Evolutionary conservation across 805 yeast species (phyloP).

Genomic region (Wickerhamomyces ciferrii): DNA sequence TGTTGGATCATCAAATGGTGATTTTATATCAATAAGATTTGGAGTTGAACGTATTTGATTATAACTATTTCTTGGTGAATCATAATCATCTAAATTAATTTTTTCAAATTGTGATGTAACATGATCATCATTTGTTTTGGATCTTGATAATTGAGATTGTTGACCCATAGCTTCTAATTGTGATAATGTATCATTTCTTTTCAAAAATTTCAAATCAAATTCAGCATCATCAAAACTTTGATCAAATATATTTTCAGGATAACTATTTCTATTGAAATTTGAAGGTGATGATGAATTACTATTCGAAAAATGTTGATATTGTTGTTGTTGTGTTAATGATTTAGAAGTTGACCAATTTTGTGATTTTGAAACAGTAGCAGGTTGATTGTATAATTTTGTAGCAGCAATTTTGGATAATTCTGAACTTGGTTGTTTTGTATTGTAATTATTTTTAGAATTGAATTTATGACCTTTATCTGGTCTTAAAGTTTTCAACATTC

Average conservation of each 20-base stretch:
- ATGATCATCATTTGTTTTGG: slow-evolving; percentile 1
- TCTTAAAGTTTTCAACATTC: slow-evolving; percentile 30
- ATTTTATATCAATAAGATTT: background rate
- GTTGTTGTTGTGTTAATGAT: slow-evolving; percentile 4
- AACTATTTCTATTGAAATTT: slow-evolving; percentile 4
- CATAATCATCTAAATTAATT: background rate
- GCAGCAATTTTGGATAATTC: slow-evolving; percentile 24
- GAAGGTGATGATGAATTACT: background rate
- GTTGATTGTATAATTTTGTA: slow-evolving; percentile 5
- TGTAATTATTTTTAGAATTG: slow-evolving; percentile 6
- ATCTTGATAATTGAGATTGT: slow-evolving; percentile 14
- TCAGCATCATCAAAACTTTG: slow-evolving; percentile 18
- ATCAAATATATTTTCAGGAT: slow-evolving; percentile 16
- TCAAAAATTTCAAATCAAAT: slow-evolving; percentile 12
- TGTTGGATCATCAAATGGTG: background rate
- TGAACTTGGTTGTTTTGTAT: slow-evolving; percentile 9
- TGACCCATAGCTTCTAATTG: slow-evolving; percentile 21
- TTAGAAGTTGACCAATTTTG: slow-evolving; percentile 20
- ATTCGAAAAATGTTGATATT: too few relatives aligned
- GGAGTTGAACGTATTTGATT: background rate
- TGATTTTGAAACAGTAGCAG: background rate
- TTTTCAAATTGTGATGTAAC: slow-evolving; percentile 4
- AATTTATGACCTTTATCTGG: slow-evolving; percentile 16
- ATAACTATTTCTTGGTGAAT: slow-evolving; percentile 1
- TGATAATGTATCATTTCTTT: slow-evolving; percentile 18